A percentile compares a stretch with the other conserved stretches of the same genome.
Evolutionary conservation across 768 basidiomycete species (phyloP).

Genomic region (Fomitopsis pulvina): DNA sequence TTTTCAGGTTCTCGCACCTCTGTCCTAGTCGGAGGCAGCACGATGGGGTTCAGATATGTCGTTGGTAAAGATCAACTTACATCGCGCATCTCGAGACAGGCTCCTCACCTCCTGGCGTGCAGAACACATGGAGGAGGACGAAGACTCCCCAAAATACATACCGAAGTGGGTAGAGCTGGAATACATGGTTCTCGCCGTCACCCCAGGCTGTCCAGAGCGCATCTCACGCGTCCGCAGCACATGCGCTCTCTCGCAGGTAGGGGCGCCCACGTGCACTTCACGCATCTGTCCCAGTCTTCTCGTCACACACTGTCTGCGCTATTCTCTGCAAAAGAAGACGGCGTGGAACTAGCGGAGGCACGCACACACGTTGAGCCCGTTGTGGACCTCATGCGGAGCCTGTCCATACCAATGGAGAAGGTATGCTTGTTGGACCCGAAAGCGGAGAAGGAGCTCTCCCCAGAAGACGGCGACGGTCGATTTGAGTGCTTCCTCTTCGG

Average conservation of each 20-base stretch:
- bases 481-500: slow-evolving; percentile 94
- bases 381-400: slow-evolving; percentile 47
- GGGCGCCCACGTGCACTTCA: slow-evolving; percentile 67
- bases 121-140: slow-evolving; percentile 98
- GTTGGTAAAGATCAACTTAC: slow-evolving; percentile 13
- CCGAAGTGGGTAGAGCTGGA: slow-evolving; percentile 92
- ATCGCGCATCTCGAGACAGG: background rate
- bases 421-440: slow-evolving; percentile 96
- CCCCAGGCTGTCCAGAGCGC: background rate
- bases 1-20: background rate
- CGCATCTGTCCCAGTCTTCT: slow-evolving; percentile 76
- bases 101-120: slow-evolving; percentile 1
- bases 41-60: slow-evolving; percentile 24
- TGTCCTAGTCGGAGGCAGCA: background rate
- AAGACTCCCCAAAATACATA: slow-evolving; percentile 58
- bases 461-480: slow-evolving; percentile 65
- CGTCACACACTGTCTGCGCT: slow-evolving; percentile 40
- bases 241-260: slow-evolving; percentile 77
- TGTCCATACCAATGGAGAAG: slow-evolving; percentile 39
- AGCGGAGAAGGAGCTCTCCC: slow-evolving; percentile 59
- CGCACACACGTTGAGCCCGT: slow-evolving; percentile 50
- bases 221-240: slow-evolving; percentile 39
- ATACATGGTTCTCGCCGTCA: slow-evolving; percentile 45
- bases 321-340: slow-evolving; percentile 15
- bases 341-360: slow-evolving; percentile 16